Evolutionary conservation across 768 basidiomycete species (phyloP).

Genomic region (Lactarius pseudohatsudake): DNA sequence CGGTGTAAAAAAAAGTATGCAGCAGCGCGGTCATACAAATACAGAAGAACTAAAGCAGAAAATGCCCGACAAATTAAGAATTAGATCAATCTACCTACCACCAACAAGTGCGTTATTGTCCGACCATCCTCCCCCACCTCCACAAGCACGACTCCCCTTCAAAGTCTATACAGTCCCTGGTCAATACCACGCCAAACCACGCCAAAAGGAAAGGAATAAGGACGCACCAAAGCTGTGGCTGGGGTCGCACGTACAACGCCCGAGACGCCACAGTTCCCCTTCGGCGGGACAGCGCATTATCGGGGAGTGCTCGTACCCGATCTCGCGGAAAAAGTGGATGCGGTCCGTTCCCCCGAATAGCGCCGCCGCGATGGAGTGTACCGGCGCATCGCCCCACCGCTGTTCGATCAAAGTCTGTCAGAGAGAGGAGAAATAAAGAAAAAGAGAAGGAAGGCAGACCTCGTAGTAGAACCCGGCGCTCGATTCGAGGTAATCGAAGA

Average conservation of each 20-base stretch:
- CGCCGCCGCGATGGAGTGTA: conserved; percentile 81
- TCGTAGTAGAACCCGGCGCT: conserved; percentile 90
- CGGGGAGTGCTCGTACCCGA: conserved; percentile 79
- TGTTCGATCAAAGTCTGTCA: conserved; percentile 31
- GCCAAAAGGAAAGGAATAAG: conserved; percentile 1
- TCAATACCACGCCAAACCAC: neutral
- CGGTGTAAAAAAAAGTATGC: neutral
- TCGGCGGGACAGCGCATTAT: conserved; percentile 57
- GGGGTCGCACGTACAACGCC: conserved; percentile 51
- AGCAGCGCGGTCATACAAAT: conserved; percentile 1
- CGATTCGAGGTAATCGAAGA: conserved; percentile 78
- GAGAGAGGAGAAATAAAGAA: neutral
- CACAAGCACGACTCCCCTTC: conserved; percentile 57
- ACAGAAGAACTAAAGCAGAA: neutral
- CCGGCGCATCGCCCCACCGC: conserved; percentile 86
- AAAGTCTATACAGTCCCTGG: conserved; percentile 42
- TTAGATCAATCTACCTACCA: neutral
- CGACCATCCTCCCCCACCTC: conserved; percentile 45
- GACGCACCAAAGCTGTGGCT: conserved; percentile 56
- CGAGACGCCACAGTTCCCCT: conserved; percentile 39
- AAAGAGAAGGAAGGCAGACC: conserved; percentile 38
- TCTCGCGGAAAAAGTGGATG: conserved; percentile 81
- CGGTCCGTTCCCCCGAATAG: conserved; percentile 73
- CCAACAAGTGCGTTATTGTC: neutral
- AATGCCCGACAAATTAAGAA: too few relatives aligned